Conservation (phyloP, 306 rosid species). For the Quercus alba region DNA sequence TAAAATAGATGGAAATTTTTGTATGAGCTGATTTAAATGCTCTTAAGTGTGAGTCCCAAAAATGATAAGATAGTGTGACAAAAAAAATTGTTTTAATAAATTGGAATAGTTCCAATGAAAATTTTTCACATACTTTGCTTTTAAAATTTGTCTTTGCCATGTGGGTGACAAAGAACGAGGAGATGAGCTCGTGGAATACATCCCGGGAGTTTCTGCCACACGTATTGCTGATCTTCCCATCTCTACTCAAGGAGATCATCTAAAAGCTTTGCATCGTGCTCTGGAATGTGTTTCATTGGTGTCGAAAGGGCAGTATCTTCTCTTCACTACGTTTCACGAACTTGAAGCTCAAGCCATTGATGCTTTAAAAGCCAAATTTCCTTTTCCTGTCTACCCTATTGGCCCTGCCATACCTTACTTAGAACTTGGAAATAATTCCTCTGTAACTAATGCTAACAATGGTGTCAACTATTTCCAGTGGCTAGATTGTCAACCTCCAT, state of each 20-base stretch:
- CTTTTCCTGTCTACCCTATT: slow-evolving; percentile 28
- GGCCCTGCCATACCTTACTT: slow-evolving; percentile 38
- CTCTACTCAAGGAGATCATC: not conserved
- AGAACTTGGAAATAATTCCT: not conserved
- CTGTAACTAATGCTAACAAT: not conserved
- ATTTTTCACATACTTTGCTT: not conserved
- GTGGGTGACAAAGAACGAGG: slow-evolving; percentile 11
- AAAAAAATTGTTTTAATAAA: no score
- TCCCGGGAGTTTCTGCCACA: slow-evolving; percentile 35
- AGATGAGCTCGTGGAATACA: slow-evolving; percentile 25
- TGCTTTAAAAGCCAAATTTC: slow-evolving; percentile 6
- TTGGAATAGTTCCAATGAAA: no score
- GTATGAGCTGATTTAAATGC: no score
- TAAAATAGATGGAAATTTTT: no score
- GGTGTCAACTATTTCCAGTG: slow-evolving; percentile 18
- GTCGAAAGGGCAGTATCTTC: slow-evolving; percentile 25
- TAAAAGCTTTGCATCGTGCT: not conserved
- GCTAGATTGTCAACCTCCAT: slow-evolving; percentile 36
- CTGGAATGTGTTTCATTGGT: slow-evolving; percentile 21
- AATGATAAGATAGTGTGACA: no score
- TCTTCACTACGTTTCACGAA: slow-evolving; percentile 26
- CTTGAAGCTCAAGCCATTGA: slow-evolving; percentile 29
- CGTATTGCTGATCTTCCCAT: slow-evolving; percentile 19
- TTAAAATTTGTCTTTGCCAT: not conserved
- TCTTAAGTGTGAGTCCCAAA: no score